Base-by-base conservation (phyloP, 192 early-diverging fungal genomes). In the Coemansia sp. region DNA sequence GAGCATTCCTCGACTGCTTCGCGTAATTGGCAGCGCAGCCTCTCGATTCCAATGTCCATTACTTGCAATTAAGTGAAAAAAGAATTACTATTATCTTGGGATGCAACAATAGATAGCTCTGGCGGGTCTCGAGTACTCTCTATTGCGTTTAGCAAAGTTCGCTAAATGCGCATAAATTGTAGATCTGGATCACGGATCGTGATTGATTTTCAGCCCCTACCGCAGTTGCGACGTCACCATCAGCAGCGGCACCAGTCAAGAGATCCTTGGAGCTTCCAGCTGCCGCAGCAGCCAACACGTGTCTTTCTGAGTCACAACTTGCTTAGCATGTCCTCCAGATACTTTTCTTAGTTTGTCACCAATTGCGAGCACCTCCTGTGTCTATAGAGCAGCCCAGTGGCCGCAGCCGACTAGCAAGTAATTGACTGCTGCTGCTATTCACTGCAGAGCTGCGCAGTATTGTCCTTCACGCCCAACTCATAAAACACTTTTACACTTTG, bases 1-100 rank as follows among this genome's bases (percentile, higher is more conserved):
- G 86, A 85, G 70, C 92, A 93, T 9, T 91, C 84, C 2, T 83
- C 68, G 6, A 89, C 76, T 0, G 87, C 85, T 62, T 87, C 67
- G 45, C 89, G 86, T 30, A 93, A 71, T 49, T 82, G 74, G 2
- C 16, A 64, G 27, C 74, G 71, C n/a, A 82, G 44, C 24, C 27
- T 10, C 3, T 63, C 68, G 15, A 61, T 44, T 37, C 35, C 50
- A 1, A 47, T 20, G 39, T 81, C 78, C 78, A 81, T 74, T 47
- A 27, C 8, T 50, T 15, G 29, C 38, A 45, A 34, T 52, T 18
- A 1, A n/a, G 34, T 49, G 59, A 47, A 13, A 24, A 3, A 22
- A 24, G 3, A 30, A 30, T 24, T 24, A 1, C 1, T 24, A 47
- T 15, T 59, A 45, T 22, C 15, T 39, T 41, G 24, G 0, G 24